These are phyloP conservation scores for Canavalia gladiata DNA, from an alignment of 306 rosid genomes.

Conservation along the genomic window DNA sequence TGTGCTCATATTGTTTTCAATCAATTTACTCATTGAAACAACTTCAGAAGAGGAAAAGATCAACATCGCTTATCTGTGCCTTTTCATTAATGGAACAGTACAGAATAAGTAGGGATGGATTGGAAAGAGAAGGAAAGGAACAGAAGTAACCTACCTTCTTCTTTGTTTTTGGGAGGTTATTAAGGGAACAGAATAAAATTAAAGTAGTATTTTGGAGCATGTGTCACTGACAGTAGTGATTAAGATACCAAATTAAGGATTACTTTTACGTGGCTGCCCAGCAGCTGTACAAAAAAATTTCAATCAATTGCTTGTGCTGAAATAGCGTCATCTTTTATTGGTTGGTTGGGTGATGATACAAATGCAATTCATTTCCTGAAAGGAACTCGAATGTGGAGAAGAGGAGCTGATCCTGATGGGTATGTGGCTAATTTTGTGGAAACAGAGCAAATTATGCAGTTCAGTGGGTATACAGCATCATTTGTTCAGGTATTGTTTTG, in stretches of 20 bases:
- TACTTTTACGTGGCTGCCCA: slow-evolving; percentile 6
- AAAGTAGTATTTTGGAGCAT: slow-evolving; percentile 9
- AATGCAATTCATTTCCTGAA: slow-evolving; percentile 41
- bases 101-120: neutral
- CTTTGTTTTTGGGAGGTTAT: no score
- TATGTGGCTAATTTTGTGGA: slow-evolving; percentile 92
- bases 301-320: neutral
- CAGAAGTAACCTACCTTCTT: neutral
- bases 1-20: neutral
- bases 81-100: neutral
- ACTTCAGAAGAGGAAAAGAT: neutral
- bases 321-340: slow-evolving; percentile 26
- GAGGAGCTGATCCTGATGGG: slow-evolving; percentile 93
- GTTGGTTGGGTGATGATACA: slow-evolving; percentile 12
- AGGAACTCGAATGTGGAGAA: slow-evolving; percentile 98
- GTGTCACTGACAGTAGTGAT: neutral
- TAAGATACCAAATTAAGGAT: neutral
- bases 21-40: neutral
- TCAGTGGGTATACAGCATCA: slow-evolving; percentile 76
- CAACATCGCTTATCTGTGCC: neutral
- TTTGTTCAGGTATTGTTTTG: slow-evolving; percentile 77
- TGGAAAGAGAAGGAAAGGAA: slow-evolving; percentile 6
- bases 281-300: neutral
- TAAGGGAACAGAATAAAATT: neutral
- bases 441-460: slow-evolving; percentile 79